Evolutionary conservation across 2,329 filamentous ascomycete species (phyloP), one percentile per base, ranked within the genome.

Genomic region (Amylocarpus encephaloides): DNA sequence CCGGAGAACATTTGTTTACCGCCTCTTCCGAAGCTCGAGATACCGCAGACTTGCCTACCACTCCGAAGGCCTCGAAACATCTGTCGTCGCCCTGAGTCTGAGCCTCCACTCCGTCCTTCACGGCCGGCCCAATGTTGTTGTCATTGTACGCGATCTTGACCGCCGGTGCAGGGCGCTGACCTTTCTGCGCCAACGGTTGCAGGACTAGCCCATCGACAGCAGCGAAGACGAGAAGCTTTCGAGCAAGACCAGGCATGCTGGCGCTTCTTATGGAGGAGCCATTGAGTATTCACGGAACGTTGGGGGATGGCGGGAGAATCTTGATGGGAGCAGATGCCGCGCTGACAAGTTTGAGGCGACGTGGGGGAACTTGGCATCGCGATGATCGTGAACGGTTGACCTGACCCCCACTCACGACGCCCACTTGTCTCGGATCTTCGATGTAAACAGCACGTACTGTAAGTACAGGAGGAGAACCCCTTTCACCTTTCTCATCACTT

Each of bases 61-160:
- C 56, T 7, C 65, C 65, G 54, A 66, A 67, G 15, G 63, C 63
- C 53, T 67, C 64, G 40, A 67, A 67, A n/a, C 56, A 54, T 41
- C 61, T 63, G 11, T 50, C 55, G 18, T 41, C 32, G 29, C 38
- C 30, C 2, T 34, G 44, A 32, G 22, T 26, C 22, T 56, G 53
- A 10, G 33, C 22, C 18, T 59, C 56, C 5, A 18, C 46, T 6
- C 19, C 46, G 38, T 62, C 55, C 44, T 53, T 56, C 40, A 54
- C 16, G 1, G 48, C 52, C n/a, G 57, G 52, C 10, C 45, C 55
- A 44, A 67, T 61, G 15, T 46, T 52, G 11, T 54, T 56, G 49
- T 66, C 64, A 33, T 60, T 59, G 49, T 63, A 67, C 12, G 58
- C 43, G 15, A 67, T 66, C 46, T 64, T 62, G 6, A 60, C 52